These are phyloP conservation scores for Panicum hallii DNA, from an alignment of 202 grass and related monocot species.

Conservation along the genomic window DNA sequence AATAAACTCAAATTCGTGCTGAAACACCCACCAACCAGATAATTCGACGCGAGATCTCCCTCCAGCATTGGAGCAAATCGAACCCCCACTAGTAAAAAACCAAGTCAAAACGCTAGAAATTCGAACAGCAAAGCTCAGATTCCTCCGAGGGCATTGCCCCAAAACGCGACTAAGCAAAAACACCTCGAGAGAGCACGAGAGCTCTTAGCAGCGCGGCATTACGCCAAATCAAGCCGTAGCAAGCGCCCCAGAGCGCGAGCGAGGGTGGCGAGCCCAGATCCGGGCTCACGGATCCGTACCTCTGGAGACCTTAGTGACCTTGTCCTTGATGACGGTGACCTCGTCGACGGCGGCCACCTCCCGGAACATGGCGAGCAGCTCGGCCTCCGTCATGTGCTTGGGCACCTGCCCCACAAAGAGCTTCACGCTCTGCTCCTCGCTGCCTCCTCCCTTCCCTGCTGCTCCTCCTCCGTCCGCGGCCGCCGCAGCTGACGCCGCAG, in stretches of 20 bases:
- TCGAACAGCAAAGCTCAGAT: not conserved
- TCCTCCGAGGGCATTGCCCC: conserved; percentile 30
- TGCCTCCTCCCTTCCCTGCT: not conserved
- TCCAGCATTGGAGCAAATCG: not conserved
- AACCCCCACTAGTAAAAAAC: not conserved
- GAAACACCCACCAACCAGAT: not conserved
- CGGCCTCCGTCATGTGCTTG: conserved; percentile 90
- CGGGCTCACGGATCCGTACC: conserved; percentile 56
- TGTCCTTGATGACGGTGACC: conserved; percentile 99
- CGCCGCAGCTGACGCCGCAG: not conserved
- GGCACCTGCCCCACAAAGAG: conserved; percentile 99
- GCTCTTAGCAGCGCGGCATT: conserved; percentile 31
- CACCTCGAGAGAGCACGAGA: not conserved
- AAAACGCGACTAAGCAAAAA: not conserved
- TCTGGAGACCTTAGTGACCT: conserved; percentile 92
- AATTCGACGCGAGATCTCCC: conserved; percentile 44
- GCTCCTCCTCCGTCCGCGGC: not conserved
- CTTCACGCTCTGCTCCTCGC: conserved; percentile 76
- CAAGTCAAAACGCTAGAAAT: not conserved
- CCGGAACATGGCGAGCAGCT: conserved; percentile 83
- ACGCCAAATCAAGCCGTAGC: conserved; percentile 38
- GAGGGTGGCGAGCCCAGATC: conserved; percentile 39
- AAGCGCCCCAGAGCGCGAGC: not conserved
- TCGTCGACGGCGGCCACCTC: conserved; percentile 92
- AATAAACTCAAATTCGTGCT: conserved; percentile 28